Percentiles rank a stretch among this genome's conserved stretches.
These are phyloP conservation scores for Breynia disticha DNA, from an alignment of 441 rosid genomes.

Conservation along the genomic window DNA sequence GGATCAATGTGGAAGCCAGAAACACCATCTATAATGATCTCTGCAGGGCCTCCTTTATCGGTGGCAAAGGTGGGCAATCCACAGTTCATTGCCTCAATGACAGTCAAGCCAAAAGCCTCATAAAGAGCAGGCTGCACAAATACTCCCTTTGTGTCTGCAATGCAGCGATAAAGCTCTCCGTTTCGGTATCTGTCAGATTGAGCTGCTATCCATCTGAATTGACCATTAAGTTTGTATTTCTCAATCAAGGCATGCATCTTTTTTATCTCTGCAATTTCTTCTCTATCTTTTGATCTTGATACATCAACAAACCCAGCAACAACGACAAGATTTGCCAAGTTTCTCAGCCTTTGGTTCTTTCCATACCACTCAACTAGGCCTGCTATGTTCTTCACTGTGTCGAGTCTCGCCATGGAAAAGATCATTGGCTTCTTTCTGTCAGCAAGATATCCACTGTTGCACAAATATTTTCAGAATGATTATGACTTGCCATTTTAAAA, in stretches of 20 bases:
- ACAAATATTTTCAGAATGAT: slow-evolving; percentile 1
- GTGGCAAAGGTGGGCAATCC: slow-evolving; percentile 92
- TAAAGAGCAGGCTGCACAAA: slow-evolving; percentile 90
- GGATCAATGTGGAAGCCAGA: slow-evolving; percentile 92
- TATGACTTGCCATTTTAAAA: not conserved
- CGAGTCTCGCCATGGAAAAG: slow-evolving; percentile 95
- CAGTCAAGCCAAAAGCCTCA: slow-evolving; percentile 91
- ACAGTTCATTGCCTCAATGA: slow-evolving; percentile 93
- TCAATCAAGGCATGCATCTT: slow-evolving; percentile 73
- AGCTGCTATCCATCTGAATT: slow-evolving; percentile 88
- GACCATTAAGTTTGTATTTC: slow-evolving; percentile 69
- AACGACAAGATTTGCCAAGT: slow-evolving; percentile 67
- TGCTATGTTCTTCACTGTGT: slow-evolving; percentile 73
- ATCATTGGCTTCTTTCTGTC: slow-evolving; percentile 70
- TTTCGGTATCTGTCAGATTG: slow-evolving; percentile 76
- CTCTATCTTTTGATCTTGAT: slow-evolving; percentile 70
- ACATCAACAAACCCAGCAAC: slow-evolving; percentile 88
- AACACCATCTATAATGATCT: slow-evolving; percentile 76
- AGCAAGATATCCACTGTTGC: slow-evolving; percentile 68
- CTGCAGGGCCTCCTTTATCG: slow-evolving; percentile 89
- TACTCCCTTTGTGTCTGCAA: slow-evolving; percentile 87
- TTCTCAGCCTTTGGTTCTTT: slow-evolving; percentile 57
- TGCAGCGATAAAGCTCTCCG: slow-evolving; percentile 80
- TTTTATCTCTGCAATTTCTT: slow-evolving; percentile 73
- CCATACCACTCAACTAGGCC: slow-evolving; percentile 92